These are phyloP conservation scores for Hypomontagnella submonticulosa DNA, from an alignment of 495 filamentous ascomycete genomes.

Conservation along the genomic window DNA sequence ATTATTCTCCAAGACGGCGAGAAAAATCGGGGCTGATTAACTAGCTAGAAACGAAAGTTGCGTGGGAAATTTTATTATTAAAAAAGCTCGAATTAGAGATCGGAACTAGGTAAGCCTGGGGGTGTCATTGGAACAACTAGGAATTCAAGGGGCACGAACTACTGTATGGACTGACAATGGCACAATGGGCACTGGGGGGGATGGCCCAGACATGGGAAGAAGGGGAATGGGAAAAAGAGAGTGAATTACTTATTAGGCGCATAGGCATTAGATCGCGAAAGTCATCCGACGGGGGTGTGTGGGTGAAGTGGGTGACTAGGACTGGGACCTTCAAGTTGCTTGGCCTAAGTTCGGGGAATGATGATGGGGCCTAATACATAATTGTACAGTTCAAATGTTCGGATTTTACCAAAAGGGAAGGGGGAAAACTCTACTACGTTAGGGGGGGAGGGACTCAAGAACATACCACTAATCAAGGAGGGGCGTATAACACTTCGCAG, in stretches of 20 bases:
- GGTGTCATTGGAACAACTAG: slow-evolving; percentile 42
- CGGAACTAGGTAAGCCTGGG: slow-evolving; percentile 47
- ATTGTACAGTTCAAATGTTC: no score
- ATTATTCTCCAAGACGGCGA: slow-evolving; percentile 49
- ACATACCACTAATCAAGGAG: slow-evolving; percentile 9
- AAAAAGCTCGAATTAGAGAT: slow-evolving; percentile 60
- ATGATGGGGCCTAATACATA: slow-evolving; percentile 35
- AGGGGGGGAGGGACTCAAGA: slow-evolving; percentile 13
- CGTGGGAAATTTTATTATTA: slow-evolving; percentile 57
- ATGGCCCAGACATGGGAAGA: slow-evolving; percentile 1
- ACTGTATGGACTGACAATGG: slow-evolving; percentile 9
- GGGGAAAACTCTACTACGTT: slow-evolving; percentile 2
- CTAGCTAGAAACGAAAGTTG: slow-evolving; percentile 58
- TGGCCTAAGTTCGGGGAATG: slow-evolving; percentile 36
- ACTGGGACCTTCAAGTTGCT: slow-evolving; percentile 18
- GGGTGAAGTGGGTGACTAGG: neutral
- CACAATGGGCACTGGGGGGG: slow-evolving; percentile 8
- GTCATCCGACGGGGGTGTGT: slow-evolving; percentile 38
- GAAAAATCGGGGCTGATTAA: slow-evolving; percentile 58
- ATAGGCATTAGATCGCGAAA: slow-evolving; percentile 45
- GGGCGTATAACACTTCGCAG: slow-evolving; percentile 37
- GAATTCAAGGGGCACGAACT: slow-evolving; percentile 40
- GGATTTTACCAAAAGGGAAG: neutral
- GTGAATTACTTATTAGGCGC: slow-evolving; percentile 30
- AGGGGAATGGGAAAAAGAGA: slow-evolving; percentile 8